Evolutionary conservation across 331 rosid genomes (phyloP), one percentile per base, ranked within the genome.

Genomic region (Rosa hybrid): DNA sequence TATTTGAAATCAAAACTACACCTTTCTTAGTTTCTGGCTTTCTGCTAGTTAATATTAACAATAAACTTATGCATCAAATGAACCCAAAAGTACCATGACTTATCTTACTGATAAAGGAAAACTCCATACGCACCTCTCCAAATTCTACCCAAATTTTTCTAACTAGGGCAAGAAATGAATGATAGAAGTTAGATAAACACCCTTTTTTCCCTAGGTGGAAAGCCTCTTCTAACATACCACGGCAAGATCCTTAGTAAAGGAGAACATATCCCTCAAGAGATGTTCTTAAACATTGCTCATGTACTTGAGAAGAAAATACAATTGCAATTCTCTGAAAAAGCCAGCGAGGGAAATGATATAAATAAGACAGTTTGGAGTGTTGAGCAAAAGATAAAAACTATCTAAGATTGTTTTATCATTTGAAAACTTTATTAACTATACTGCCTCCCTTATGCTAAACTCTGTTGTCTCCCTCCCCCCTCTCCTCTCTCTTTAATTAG

Each of bases 71-170:
- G 42, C 23, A 48, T 71, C 76, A 49, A 7, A 41, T 21, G 41
- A 21, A 41, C 68, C 51, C 41, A 75, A 75, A 59, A 59, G 57
- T 44, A 4, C 25, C 67, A 74, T 53, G 62, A 54, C 78, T 75
- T 21, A 57, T 23, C 68, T 38, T 38, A 34, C 30, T 38, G 51
- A 18, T 42, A 59, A 3, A 13, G 53, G 42, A 41, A 20, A 69
- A 11, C 48, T 21, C 12, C 67, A 54, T 12, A 25, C 14, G 12
- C 38, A 74, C 57, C 46, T 50, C 23, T 38, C 50, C 68, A 7
- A 41, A 21, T 39, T 75, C 68, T n/a, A 41, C 21, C 38, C 38
- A 1, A 21, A 42, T 3, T 41, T 1, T n/a, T 57, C n/a, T 23
- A 59, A 17, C 56, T 42, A 18, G 27, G 14, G 18, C 56, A 42